These are phyloP conservation scores for Solanum aculeatissimum DNA, from an alignment of 305 asterid species.

Conservation along the genomic window DNA sequence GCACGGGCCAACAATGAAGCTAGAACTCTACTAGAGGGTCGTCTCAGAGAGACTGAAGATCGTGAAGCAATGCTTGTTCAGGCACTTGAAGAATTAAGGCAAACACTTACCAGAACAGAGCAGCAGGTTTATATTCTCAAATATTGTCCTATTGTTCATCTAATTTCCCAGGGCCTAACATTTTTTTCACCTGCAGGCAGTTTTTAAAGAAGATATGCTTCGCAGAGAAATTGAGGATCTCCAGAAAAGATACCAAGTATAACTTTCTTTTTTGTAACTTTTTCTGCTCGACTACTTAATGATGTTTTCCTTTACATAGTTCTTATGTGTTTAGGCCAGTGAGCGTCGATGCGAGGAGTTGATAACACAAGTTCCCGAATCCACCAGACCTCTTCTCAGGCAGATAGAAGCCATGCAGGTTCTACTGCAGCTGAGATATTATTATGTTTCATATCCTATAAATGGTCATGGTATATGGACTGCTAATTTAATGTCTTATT, in stretches of 20 bases:
- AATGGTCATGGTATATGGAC: not conserved
- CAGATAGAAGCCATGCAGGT: constrained; percentile 97
- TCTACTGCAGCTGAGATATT: constrained; percentile 7
- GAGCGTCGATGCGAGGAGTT: constrained; percentile 94
- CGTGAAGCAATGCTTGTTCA: constrained; percentile 88
- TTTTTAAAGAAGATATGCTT: constrained; percentile 82
- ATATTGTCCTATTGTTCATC: not conserved
- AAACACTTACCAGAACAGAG: constrained; percentile 86
- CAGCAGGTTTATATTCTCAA: constrained; percentile 55
- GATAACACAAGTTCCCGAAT: constrained; percentile 88
- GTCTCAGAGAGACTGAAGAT: constrained; percentile 70
- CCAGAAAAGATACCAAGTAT: constrained; percentile 79
- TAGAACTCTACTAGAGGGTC: constrained; percentile 72
- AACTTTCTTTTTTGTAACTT: constrained; percentile 3
- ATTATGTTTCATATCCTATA: not conserved
- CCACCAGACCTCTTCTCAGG: constrained; percentile 93
- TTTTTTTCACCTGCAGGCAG: constrained; percentile 45
- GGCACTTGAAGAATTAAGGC: constrained; percentile 86
- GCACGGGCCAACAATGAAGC: constrained; percentile 85
- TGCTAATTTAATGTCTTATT: not conserved
- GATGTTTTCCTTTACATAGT: not conserved
- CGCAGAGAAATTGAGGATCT: constrained; percentile 86
- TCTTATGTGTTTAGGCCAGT: constrained; percentile 48
- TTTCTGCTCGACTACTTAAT: not conserved
- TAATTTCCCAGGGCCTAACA: not conserved